phyloP scores from a whole-genome alignment of 1,284 basidiomycete genomes.

The Trametes polyzona region DNA sequence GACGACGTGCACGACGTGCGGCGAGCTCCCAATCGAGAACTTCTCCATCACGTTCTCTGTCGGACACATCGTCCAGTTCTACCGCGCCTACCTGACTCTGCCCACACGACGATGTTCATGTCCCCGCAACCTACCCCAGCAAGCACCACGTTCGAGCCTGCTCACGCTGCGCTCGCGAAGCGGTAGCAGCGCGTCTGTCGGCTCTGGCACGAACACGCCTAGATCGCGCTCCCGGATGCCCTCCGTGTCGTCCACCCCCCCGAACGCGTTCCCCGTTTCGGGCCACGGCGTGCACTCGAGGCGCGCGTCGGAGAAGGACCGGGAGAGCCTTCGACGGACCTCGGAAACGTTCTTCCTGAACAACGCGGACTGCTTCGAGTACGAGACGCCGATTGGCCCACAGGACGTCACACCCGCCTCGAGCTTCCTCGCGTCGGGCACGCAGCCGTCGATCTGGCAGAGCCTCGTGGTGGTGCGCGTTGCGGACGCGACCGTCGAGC shows the following conservation, averaged over 20 bases:
- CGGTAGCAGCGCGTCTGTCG: constrained; percentile 54
- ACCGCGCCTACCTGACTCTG: constrained; percentile 61
- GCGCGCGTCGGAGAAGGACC: constrained; percentile 69
- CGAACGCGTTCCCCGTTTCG: constrained; percentile 71
- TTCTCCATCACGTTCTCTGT: constrained; percentile 65
- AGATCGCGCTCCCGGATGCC: constrained; percentile 48
- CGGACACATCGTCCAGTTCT: constrained; percentile 62
- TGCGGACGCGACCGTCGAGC: constrained; percentile 65
- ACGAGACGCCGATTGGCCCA: constrained; percentile 42
- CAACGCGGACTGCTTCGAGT: constrained; percentile 54
- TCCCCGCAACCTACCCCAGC: constrained; percentile 47
- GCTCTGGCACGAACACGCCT: constrained; percentile 48
- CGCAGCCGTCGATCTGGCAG: constrained; percentile 48
- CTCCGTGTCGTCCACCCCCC: constrained; percentile 41
- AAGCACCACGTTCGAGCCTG: constrained; percentile 43
- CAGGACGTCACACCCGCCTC: constrained; percentile 42
- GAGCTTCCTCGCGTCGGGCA: constrained; percentile 32
- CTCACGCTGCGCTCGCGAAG: constrained; percentile 61
- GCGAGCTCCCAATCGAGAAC: constrained; percentile 65
- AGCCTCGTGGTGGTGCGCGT: constrained; percentile 56
- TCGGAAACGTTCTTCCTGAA: constrained; percentile 55
- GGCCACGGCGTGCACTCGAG: constrained; percentile 77
- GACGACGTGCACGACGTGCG: constrained; percentile 67
- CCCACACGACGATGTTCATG: constrained; percentile 69
- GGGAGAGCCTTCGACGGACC: constrained; percentile 49